Evolutionary conservation across 306 rosid species (phyloP), one percentile per base, ranked within the genome.

Genomic region (Adenanthera pavonina): DNA sequence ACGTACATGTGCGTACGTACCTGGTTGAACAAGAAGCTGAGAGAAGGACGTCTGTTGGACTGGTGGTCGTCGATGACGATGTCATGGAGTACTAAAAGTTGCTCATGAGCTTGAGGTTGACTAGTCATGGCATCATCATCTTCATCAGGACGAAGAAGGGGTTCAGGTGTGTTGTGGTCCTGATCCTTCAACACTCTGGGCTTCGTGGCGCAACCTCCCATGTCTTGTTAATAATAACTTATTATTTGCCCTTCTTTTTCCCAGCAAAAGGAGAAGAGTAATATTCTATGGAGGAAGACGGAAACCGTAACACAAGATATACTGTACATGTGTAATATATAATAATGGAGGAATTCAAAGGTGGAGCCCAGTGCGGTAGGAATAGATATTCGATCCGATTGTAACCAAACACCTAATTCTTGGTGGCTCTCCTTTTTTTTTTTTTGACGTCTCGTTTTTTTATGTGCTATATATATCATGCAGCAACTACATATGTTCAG

Each of bases 141-240:
- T n/a, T n/a, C n/a, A n/a, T n/a, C n/a, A n/a, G n/a, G n/a, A n/a
- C n/a, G n/a, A n/a, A n/a, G n/a, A n/a, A n/a, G n/a, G n/a, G n/a
- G n/a, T 83, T 85, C 76, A 0, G 90, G 90, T 36, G 78, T 81
- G 13, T 65, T 72, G 6, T 2, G 78, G 8, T 76, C 52, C 2
- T 20, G 82, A 0, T 84, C 85, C 76, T 85, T 82, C 1, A 38
- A 61, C 3, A 89, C 92, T 87, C 82, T 87, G 0, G 94, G 94
- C 75, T 91, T 91, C 0, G 92, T 85, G 0, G 92, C 91, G 66
- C 94, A 91, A 54, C 84, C 94, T 47, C 94, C 94, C 94, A 91
- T 91, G 19, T n/a, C n/a, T n/a, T n/a, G n/a, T n/a, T n/a, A n/a
- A n/a, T n/a, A n/a, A n/a, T n/a, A n/a, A n/a, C n/a, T n/a, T n/a